A percentile compares a stretch with the other conserved stretches of the same genome.
phyloP scores from a whole-genome alignment of 345 rosid species.

The Mercurialis annua region DNA sequence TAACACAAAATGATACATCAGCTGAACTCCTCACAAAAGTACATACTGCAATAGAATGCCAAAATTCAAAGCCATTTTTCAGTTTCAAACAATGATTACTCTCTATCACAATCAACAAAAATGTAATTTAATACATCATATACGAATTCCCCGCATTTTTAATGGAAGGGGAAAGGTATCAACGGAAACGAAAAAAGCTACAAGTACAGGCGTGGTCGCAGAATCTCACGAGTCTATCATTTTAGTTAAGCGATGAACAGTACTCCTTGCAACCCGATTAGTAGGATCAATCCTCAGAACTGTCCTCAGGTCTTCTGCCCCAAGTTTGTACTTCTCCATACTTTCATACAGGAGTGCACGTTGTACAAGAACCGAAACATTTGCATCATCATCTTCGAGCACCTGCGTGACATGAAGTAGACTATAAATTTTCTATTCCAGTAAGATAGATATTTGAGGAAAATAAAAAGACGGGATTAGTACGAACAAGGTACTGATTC shows the following conservation, averaged over 20 bases:
- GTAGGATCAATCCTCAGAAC: constrained; percentile 86
- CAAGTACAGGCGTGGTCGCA: neutral
- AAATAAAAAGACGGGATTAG: neutral
- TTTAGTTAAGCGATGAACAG: constrained; percentile 81
- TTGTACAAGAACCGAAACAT: constrained; percentile 74
- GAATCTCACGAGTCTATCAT: constrained; percentile 54
- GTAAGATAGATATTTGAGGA: neutral
- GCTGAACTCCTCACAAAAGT: neutral
- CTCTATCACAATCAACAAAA: constrained; percentile 3
- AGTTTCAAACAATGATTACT: constrained; percentile 1
- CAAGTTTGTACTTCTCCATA: constrained; percentile 96
- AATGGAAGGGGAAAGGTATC: constrained; percentile 5
- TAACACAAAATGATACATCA: neutral
- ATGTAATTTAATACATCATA: constrained; percentile 2
- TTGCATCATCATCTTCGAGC: constrained; percentile 59
- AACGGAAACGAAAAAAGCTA: neutral
- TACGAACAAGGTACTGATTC: neutral
- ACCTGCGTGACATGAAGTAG: constrained; percentile 45
- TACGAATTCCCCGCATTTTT: constrained; percentile 6
- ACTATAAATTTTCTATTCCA: neutral
- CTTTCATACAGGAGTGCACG: constrained; percentile 95
- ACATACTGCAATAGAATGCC: neutral
- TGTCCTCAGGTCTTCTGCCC: constrained; percentile 91
- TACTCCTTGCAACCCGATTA: constrained; percentile 93
- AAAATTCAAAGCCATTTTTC: neutral